Conservation (phyloP, 345 rosid species). For the Gossypium thurberi region DNA sequence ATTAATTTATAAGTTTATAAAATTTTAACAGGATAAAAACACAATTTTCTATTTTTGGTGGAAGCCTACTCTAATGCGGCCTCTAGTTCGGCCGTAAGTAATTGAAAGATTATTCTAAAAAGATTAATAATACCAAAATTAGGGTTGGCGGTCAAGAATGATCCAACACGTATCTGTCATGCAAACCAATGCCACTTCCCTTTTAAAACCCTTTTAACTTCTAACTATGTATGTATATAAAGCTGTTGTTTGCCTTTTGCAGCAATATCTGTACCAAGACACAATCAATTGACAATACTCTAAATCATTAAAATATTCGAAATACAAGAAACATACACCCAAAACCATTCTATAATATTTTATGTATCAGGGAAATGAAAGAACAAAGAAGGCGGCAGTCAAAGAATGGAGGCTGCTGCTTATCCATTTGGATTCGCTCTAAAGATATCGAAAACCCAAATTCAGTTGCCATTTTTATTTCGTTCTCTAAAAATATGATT, state of each 20-base stretch:
- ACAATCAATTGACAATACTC: not conserved
- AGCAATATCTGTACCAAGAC: too few relatives aligned
- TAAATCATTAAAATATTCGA: not conserved
- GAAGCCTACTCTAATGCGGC: too few relatives aligned
- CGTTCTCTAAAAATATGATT: conserved; percentile 5
- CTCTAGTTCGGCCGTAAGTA: too few relatives aligned
- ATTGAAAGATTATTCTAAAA: too few relatives aligned
- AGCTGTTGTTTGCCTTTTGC: not conserved
- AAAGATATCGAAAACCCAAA: not conserved
- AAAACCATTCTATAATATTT: not conserved
- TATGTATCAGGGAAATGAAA: not conserved
- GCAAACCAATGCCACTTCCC: not conserved
- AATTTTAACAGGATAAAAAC: too few relatives aligned
- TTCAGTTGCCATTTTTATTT: not conserved
- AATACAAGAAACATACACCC: not conserved
- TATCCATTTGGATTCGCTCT: too few relatives aligned
- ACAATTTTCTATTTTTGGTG: too few relatives aligned
- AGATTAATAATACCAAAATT: not conserved
- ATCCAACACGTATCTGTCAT: not conserved
- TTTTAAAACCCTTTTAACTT: too few relatives aligned
- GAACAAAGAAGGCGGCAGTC: not conserved
- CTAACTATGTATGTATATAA: too few relatives aligned
- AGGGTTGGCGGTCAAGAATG: not conserved
- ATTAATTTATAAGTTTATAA: too few relatives aligned
- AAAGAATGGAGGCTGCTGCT: too few relatives aligned